A percentile compares a stretch with the other conserved stretches of the same genome.
phyloP scores from a whole-genome alignment of 2,329 filamentous ascomycete genomes.

The Lachnellula cervina region DNA sequence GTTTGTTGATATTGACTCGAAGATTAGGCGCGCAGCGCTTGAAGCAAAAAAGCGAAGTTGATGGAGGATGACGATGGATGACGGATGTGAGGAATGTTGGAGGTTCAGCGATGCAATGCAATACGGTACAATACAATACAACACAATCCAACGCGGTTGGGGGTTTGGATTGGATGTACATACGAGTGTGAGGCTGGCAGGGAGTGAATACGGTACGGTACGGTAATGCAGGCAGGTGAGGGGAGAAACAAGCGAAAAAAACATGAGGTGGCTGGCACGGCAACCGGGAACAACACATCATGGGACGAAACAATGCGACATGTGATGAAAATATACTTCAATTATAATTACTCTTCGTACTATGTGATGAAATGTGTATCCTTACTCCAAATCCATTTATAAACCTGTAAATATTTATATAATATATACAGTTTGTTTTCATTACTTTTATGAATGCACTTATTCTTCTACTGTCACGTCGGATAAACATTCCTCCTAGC shows the following conservation, averaged over 20 bases:
- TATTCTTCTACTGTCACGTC: not conserved
- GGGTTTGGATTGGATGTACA: not conserved
- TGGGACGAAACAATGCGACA: too few relatives aligned
- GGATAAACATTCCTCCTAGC: conserved; percentile 10
- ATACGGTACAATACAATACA: conserved; percentile 1
- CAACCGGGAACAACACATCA: not conserved
- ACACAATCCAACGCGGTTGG: not conserved
- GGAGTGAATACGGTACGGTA: too few relatives aligned
- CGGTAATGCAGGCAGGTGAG: not conserved
- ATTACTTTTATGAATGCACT: too few relatives aligned
- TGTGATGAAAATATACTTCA: too few relatives aligned
- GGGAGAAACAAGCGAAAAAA: conserved; percentile 5
- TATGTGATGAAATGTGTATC: too few relatives aligned
- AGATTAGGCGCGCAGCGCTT: conserved; percentile 22
- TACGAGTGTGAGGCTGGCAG: too few relatives aligned
- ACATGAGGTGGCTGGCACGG: conserved; percentile 1
- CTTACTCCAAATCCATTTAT: too few relatives aligned
- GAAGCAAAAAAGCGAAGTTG: conserved; percentile 7
- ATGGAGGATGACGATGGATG: conserved; percentile 6
- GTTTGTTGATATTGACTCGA: conserved; percentile 13
- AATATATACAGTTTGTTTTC: too few relatives aligned
- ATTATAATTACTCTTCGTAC: too few relatives aligned
- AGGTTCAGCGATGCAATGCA: conserved; percentile 11
- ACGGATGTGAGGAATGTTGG: conserved; percentile 14
- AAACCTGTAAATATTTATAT: too few relatives aligned